These are phyloP conservation scores for Sequoia sempervirens DNA, from an alignment of 75 land plant species.

Conservation along the genomic window DNA sequence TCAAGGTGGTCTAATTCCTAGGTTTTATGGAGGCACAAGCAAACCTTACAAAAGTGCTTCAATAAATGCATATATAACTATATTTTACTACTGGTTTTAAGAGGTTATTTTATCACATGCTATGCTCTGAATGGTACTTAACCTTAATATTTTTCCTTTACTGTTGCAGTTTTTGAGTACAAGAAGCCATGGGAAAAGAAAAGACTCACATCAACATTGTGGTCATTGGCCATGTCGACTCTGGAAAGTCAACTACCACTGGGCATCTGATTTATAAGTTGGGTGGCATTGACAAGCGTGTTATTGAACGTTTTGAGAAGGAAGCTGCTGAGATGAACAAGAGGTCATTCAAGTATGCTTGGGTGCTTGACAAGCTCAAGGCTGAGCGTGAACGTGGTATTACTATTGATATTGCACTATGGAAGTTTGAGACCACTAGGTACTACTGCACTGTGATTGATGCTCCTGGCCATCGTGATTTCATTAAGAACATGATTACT, in stretches of 20 bases:
- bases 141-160: not conserved
- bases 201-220: conserved; percentile 61
- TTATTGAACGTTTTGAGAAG: conserved; percentile 50
- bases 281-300: conserved; percentile 54
- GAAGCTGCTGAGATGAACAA: conserved; percentile 62
- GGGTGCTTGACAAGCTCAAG: conserved; percentile 44
- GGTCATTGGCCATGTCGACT: conserved; percentile 60
- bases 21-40: no score
- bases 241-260: conserved; percentile 55
- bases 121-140: no score
- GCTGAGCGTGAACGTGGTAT: conserved; percentile 46
- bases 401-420: conserved; percentile 36
- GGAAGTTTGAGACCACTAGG: conserved; percentile 44
- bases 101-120: no score
- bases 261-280: conserved; percentile 54
- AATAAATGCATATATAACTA: no score
- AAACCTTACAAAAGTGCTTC: no score
- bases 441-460: conserved; percentile 52
- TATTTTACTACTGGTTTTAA: no score
- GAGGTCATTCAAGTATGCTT: conserved; percentile 50
- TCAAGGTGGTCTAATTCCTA: no score
- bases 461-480: conserved; percentile 43
- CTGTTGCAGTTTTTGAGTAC: not conserved
- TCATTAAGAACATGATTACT: conserved; percentile 51
- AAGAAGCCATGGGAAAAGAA: conserved; percentile 40